Base-by-base conservation (phyloP, 345 rosid genomes). In the Eucalyptus erythrocorys region DNA sequence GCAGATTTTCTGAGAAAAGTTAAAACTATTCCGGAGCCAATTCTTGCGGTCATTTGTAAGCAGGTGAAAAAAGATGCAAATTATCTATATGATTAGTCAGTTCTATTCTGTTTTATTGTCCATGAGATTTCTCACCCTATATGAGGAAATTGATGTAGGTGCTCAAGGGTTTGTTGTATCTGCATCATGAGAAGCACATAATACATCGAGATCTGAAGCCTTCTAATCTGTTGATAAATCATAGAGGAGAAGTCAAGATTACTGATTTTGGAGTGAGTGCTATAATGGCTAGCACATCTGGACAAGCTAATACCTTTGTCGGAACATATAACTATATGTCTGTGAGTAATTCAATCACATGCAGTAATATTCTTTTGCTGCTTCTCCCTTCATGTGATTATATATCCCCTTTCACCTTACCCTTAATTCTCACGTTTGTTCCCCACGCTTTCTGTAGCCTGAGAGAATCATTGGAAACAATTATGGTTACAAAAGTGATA, bases 191-290 rank as follows among this genome's bases (percentile, higher is more conserved):
- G 88, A 94, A 89, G 91, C 99, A 97, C 87, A 95, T 97, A 34
- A 96, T 97, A 86, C 99, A 97, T 90, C 94, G 99, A 89, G 95
- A 97, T 89, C 87, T 97, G 85, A 97, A 96, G 90, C 99, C 99
- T 34, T 96, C 98, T 4, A 96, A 97, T 90, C 91, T 97, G 94
- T 92, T 96, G 66, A 94, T 97, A 90, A 97, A 96, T 89, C 99
- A 97, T 88, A 93, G 94, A 92, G 99, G 99, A 81, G 98, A 96
- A 91, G 98, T 97, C 90, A 97, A 97, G 93, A 96, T 97, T 89
- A 94, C 99, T 27, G 98, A 97, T 90, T 97, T 97, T 91, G 99
- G 99, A 87, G 99, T 97, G 84, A 96, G 99, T 89, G 93, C 96
- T 55, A 95, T 97, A 88, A 93, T 96, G 96, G 92, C 95, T 51